Evolutionary conservation across 2,329 filamentous ascomycete species (phyloP).

Genomic region (Xylariaceae sp.): DNA sequence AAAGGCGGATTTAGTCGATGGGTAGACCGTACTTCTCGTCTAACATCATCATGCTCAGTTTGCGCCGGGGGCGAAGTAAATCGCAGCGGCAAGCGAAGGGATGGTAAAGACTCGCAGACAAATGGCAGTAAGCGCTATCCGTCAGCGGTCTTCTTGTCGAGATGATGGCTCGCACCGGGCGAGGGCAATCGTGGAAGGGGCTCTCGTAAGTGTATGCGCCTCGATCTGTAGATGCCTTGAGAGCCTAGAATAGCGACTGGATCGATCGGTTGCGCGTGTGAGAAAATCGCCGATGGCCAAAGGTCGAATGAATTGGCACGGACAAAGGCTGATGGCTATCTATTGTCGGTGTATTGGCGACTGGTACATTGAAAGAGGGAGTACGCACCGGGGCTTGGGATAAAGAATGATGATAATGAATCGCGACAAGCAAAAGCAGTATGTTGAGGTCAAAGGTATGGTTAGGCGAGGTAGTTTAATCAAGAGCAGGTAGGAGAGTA

Average conservation of each 20-base stretch:
- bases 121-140: conserved; percentile 6
- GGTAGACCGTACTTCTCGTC: conserved; percentile 40
- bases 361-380: neutral
- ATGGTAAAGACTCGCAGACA: conserved; percentile 2
- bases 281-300: conserved; percentile 14
- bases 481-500: too few relatives aligned
- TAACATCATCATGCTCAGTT: conserved; percentile 33
- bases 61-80: conserved; percentile 9
- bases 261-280: conserved; percentile 14
- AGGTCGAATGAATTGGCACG: conserved; percentile 3
- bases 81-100: conserved; percentile 1
- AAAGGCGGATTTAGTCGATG: conserved; percentile 6
- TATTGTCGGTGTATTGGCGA: neutral
- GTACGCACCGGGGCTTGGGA: neutral
- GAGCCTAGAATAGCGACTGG: conserved; percentile 7
- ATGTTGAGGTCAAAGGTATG: too few relatives aligned
- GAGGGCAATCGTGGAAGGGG: conserved; percentile 17
- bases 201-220: conserved; percentile 17
- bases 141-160: neutral
- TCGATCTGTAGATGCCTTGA: conserved; percentile 23
- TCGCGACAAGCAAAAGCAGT: too few relatives aligned
- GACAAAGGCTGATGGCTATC: too few relatives aligned
- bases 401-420: neutral
- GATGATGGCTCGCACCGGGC: conserved; percentile 24
- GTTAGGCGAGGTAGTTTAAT: too few relatives aligned